phyloP scores from a whole-genome alignment of 371 early-diverging fungal species.

The Haplosporangium sp. region DNA sequence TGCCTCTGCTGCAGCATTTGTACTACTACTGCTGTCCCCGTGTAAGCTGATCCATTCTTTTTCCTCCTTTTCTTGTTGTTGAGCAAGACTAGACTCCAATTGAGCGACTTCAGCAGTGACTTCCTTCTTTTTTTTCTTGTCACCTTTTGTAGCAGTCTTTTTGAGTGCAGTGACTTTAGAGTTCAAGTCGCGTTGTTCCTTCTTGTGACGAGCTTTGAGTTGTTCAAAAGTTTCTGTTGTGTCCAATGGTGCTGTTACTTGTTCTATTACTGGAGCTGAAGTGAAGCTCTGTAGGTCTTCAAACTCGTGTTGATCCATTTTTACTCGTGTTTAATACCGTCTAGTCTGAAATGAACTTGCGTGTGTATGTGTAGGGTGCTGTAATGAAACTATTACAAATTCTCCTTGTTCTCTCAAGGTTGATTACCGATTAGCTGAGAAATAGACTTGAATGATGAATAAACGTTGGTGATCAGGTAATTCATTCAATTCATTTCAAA shows the following conservation, averaged over 20 bases:
- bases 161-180: conserved; percentile 78
- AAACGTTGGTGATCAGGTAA: neutral
- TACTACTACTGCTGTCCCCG: neutral
- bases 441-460: too few species aligned
- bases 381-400: too few species aligned
- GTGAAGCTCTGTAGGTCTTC: neutral
- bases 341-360: too few species aligned
- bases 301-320: neutral
- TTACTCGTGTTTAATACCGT: too few species aligned
- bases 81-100: conserved; percentile 74
- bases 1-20: neutral
- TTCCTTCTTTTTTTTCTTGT: conserved; percentile 92
- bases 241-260: neutral
- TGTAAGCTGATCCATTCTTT: conserved; percentile 43
- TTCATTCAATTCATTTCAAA: neutral
- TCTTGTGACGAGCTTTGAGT: conserved; percentile 78
- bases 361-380: too few species aligned
- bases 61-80: conserved; percentile 78
- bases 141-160: conserved; percentile 79
- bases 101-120: conserved; percentile 73
- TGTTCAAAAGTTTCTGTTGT: conserved; percentile 61
- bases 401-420: too few species aligned
- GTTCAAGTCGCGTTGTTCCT: conserved; percentile 81
- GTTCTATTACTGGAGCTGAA: neutral
- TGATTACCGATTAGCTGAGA: too few species aligned